A percentile compares a stretch with the other conserved stretches of the same genome.
Conservation (phyloP, 202 grass and related monocot species). For the Carex arenaria region DNA sequence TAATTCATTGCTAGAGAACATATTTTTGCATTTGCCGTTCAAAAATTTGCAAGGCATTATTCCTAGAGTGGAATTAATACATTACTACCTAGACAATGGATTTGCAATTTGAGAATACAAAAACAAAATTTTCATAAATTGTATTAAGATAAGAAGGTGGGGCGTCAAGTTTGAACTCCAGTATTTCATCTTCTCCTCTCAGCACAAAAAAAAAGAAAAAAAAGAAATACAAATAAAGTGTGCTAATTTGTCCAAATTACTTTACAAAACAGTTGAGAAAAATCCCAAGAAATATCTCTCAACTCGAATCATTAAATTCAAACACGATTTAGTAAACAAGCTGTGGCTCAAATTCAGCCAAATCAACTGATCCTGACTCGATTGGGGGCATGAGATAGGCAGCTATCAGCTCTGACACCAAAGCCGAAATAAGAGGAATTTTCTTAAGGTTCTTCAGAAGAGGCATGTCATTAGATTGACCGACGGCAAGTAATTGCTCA, state of each 20-base stretch:
- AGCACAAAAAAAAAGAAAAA: not conserved
- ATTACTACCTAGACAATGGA: too few relatives aligned
- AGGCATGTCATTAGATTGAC: slow-evolving; percentile 42
- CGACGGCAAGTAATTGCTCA: slow-evolving; percentile 48
- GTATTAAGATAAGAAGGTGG: too few relatives aligned
- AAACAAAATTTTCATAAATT: too few relatives aligned
- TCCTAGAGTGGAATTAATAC: too few relatives aligned
- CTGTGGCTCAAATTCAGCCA: slow-evolving; percentile 83
- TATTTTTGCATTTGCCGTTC: too few relatives aligned
- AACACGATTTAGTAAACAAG: slow-evolving; percentile 66
- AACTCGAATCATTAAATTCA: not conserved
- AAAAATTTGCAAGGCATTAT: too few relatives aligned
- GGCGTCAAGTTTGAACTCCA: not conserved
- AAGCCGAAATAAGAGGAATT: slow-evolving; percentile 66
- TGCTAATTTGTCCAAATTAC: slow-evolving; percentile 3
- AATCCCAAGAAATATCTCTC: not conserved
- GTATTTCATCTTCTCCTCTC: not conserved
- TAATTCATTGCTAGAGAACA: too few relatives aligned
- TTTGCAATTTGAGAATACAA: too few relatives aligned
- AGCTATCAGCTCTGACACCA: slow-evolving; percentile 78
- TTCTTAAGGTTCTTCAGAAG: slow-evolving; percentile 91
- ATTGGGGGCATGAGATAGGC: slow-evolving; percentile 94
- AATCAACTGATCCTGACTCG: slow-evolving; percentile 87
- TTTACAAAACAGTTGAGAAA: slow-evolving; percentile 15
- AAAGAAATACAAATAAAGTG: slow-evolving; percentile 2